A percentile compares a stretch with the other conserved stretches of the same genome.
Conservation (phyloP, 2,329 filamentous ascomycete species). For the Pseudogymnoascus sp. region DNA sequence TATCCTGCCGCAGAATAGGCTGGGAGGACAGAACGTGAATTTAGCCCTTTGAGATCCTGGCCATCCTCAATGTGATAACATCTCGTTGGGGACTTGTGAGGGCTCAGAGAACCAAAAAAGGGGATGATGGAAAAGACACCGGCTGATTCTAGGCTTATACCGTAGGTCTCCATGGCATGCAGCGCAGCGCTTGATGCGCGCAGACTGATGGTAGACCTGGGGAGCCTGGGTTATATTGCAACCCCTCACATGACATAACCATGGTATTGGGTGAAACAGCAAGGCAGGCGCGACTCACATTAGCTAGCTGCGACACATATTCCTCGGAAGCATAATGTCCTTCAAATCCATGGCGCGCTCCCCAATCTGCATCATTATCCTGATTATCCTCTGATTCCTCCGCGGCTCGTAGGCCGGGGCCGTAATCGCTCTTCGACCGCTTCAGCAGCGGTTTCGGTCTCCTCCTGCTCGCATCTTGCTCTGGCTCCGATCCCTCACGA, state of each 20-base stretch:
- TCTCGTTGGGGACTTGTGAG: not conserved
- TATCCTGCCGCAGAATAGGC: not conserved
- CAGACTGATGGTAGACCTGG: not conserved
- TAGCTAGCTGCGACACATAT: slow-evolving; percentile 58
- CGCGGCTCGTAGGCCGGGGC: slow-evolving; percentile 33
- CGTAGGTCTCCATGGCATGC: not conserved
- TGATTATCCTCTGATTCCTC: slow-evolving; percentile 21
- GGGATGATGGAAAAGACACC: not conserved
- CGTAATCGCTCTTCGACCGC: slow-evolving; percentile 45
- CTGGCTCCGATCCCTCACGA: slow-evolving; percentile 14
- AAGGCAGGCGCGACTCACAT: slow-evolving; percentile 37
- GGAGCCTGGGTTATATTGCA: not conserved
- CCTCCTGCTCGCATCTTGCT: slow-evolving; percentile 17
- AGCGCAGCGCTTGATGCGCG: slow-evolving; percentile 4
- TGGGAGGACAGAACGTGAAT: not conserved
- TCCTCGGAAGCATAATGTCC: slow-evolving; percentile 64
- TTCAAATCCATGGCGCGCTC: slow-evolving; percentile 60
- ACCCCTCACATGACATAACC: slow-evolving; percentile 5
- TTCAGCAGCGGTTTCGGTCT: slow-evolving; percentile 22
- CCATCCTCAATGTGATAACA: not conserved
- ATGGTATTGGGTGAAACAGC: not conserved
- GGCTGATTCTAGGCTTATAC: not conserved
- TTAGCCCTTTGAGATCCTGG: not conserved
- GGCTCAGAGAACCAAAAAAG: not conserved
- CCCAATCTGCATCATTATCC: slow-evolving; percentile 25